Evolutionary conservation across 2,329 filamentous ascomycete species (phyloP).

Genomic region (Fusarium kyushuense): DNA sequence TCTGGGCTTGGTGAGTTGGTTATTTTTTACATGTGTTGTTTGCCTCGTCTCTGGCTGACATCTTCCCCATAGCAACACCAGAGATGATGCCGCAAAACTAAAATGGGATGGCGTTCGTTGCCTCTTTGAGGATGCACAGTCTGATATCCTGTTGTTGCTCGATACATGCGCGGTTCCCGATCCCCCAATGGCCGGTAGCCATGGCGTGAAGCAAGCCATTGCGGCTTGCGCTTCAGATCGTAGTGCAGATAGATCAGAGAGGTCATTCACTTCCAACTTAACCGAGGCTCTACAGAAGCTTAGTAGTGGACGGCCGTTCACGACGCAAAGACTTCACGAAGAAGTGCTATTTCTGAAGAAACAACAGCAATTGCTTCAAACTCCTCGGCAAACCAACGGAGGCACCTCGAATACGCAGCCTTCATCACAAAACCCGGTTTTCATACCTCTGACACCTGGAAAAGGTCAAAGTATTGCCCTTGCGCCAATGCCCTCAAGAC

Average conservation of each 20-base stretch:
- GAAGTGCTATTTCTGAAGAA: slow-evolving; percentile 63
- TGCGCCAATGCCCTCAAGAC: slow-evolving; percentile 58
- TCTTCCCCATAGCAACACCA: slow-evolving; percentile 61
- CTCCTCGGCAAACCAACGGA: slow-evolving; percentile 60
- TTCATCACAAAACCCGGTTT: slow-evolving; percentile 59
- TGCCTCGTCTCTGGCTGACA: slow-evolving; percentile 57
- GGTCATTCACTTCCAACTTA: slow-evolving; percentile 70
- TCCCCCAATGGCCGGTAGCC: slow-evolving; percentile 61
- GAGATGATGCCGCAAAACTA: slow-evolving; percentile 69
- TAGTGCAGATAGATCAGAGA: slow-evolving; percentile 58
- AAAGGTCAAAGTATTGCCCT: slow-evolving; percentile 66
- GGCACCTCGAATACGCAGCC: slow-evolving; percentile 54
- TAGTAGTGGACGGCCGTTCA: slow-evolving; percentile 66
- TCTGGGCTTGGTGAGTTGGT: slow-evolving; percentile 73
- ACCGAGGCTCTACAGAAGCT: slow-evolving; percentile 67
- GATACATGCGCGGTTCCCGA: slow-evolving; percentile 72
- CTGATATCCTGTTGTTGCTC: slow-evolving; percentile 71
- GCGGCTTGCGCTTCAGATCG: slow-evolving; percentile 69
- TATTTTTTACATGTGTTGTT: slow-evolving; percentile 33
- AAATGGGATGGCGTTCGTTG: slow-evolving; percentile 74
- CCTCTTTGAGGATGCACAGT: slow-evolving; percentile 71
- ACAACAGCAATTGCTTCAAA: slow-evolving; percentile 59
- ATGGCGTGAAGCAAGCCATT: slow-evolving; percentile 72
- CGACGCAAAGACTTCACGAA: slow-evolving; percentile 67
- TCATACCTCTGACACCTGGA: slow-evolving; percentile 67